Evolutionary conservation across 2,329 filamentous ascomycete species (phyloP).

Genomic region (Penicillium brevicompactum): DNA sequence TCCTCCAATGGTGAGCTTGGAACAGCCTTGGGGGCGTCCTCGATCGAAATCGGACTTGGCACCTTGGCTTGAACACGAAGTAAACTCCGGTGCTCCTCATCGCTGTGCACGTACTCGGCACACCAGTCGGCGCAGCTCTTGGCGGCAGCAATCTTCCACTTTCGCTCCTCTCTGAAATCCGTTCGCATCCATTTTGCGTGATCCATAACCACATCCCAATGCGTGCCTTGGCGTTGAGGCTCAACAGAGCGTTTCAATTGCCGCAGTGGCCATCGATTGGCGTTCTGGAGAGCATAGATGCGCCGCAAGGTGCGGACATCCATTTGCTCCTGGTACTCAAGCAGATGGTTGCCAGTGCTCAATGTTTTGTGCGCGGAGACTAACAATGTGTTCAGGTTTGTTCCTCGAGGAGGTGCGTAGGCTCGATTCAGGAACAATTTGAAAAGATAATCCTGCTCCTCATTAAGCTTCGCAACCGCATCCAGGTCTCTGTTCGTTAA

Average conservation of each 20-base stretch:
- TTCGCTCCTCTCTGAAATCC: constrained; percentile 90
- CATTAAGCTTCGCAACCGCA: constrained; percentile 48
- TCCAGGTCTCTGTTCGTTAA: constrained; percentile 47
- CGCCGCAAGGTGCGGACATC: constrained; percentile 82
- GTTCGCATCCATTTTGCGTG: constrained; percentile 99
- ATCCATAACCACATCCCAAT: constrained; percentile 83
- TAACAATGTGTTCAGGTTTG: constrained; percentile 69
- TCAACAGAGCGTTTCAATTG: constrained; percentile 85
- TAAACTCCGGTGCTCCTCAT: constrained; percentile 61
- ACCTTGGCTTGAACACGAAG: constrained; percentile 65
- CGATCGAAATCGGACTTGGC: constrained; percentile 27
- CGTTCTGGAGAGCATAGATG: constrained; percentile 87
- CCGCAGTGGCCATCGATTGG: constrained; percentile 87
- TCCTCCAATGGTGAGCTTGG: constrained; percentile 38
- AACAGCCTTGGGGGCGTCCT: constrained; percentile 30
- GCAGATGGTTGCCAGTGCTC: constrained; percentile 79
- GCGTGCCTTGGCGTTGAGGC: constrained; percentile 72
- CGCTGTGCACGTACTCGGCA: constrained; percentile 74
- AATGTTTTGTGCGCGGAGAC: constrained; percentile 86
- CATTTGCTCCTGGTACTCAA: constrained; percentile 82
- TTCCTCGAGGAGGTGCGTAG: constrained; percentile 56
- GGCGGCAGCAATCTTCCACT: constrained; percentile 85
- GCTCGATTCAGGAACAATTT: constrained; percentile 65
- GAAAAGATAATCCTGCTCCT: constrained; percentile 62
- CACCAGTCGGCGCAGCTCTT: constrained; percentile 80